A percentile compares a stretch with the other conserved stretches of the same genome.
These are phyloP conservation scores for Gymnopus androsaceus DNA, from an alignment of 1,284 basidiomycete species.

Conservation along the genomic window DNA sequence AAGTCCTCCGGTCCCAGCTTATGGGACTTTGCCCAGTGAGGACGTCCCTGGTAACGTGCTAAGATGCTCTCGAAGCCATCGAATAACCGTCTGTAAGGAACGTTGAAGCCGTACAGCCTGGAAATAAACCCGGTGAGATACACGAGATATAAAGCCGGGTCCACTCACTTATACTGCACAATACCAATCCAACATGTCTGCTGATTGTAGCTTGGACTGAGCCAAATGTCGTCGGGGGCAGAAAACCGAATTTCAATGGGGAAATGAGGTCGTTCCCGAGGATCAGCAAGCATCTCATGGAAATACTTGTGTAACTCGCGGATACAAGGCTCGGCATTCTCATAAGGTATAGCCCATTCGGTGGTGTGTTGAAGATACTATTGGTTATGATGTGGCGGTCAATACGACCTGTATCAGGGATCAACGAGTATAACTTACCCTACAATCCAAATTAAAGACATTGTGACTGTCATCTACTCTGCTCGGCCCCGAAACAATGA, in stretches of 20 bases:
- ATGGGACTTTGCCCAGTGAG: conserved; percentile 98
- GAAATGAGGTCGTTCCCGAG: conserved; percentile 87
- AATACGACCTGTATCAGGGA: conserved; percentile 8
- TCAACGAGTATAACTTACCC: conserved; percentile 46
- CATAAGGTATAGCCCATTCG: conserved; percentile 90
- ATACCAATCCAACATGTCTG: conserved; percentile 95
- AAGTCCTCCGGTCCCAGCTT: conserved; percentile 69
- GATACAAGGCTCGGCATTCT: conserved; percentile 66
- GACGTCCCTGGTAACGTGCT: conserved; percentile 74
- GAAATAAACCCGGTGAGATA: conserved; percentile 12
- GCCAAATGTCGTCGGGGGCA: conserved; percentile 88
- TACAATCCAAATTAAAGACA: conserved; percentile 85
- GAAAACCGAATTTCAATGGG: conserved; percentile 94
- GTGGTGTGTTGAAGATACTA: conserved; percentile 88
- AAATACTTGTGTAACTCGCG: conserved; percentile 79
- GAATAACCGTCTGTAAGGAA: conserved; percentile 88
- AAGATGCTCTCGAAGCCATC: conserved; percentile 79
- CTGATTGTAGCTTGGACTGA: conserved; percentile 84
- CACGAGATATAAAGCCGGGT: conserved; percentile 11
- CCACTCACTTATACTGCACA: conserved; percentile 86
- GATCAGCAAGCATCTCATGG: conserved; percentile 64
- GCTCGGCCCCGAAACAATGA: conserved; percentile 49
- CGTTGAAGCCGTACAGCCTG: conserved; percentile 88
- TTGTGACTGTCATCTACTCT: conserved; percentile 74
- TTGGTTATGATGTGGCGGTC: conserved; percentile 27